Evolutionary conservation across 2,329 filamentous ascomycete species (phyloP).

Genomic region (Chrysosporium keratinophilum): DNA sequence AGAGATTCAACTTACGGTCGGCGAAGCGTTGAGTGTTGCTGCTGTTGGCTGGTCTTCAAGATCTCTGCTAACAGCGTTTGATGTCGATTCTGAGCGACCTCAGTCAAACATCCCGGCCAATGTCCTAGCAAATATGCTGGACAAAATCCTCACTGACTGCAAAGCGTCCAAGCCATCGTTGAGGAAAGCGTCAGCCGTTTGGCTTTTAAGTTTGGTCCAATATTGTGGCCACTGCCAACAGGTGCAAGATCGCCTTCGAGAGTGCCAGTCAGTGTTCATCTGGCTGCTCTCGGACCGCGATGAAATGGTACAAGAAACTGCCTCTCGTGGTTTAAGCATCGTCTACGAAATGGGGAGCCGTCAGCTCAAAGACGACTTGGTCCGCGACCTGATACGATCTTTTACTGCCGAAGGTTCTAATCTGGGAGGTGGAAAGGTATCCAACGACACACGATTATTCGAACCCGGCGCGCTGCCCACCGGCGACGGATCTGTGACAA

Average conservation of each 20-base stretch:
- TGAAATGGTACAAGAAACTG: slow-evolving; percentile 90
- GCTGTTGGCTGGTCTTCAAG: slow-evolving; percentile 75
- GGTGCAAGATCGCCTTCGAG: slow-evolving; percentile 62
- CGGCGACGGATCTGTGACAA: slow-evolving; percentile 82
- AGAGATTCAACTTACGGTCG: slow-evolving; percentile 82
- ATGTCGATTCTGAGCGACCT: slow-evolving; percentile 53
- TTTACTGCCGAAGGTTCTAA: slow-evolving; percentile 61
- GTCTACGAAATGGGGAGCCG: slow-evolving; percentile 89
- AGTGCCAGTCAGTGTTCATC: slow-evolving; percentile 81
- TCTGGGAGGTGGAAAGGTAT: slow-evolving; percentile 64
- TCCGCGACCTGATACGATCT: slow-evolving; percentile 75
- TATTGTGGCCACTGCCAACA: slow-evolving; percentile 71
- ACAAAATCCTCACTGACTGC: slow-evolving; percentile 66
- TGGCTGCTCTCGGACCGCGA: slow-evolving; percentile 76
- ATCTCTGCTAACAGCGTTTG: slow-evolving; percentile 61
- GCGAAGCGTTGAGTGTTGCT: slow-evolving; percentile 72
- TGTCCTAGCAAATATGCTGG: slow-evolving; percentile 48
- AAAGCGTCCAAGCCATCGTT: slow-evolving; percentile 78
- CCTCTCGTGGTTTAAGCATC: slow-evolving; percentile 77
- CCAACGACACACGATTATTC: slow-evolving; percentile 84
- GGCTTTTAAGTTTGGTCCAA: slow-evolving; percentile 84
- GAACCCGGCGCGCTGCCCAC: slow-evolving; percentile 84
- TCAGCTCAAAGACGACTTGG: slow-evolving; percentile 67
- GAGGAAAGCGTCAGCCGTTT: slow-evolving; percentile 86
- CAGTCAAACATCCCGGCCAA: slow-evolving; percentile 28